These are phyloP conservation scores for Andrographis paniculata DNA, from an alignment of 305 asterid species.

Conservation along the genomic window DNA sequence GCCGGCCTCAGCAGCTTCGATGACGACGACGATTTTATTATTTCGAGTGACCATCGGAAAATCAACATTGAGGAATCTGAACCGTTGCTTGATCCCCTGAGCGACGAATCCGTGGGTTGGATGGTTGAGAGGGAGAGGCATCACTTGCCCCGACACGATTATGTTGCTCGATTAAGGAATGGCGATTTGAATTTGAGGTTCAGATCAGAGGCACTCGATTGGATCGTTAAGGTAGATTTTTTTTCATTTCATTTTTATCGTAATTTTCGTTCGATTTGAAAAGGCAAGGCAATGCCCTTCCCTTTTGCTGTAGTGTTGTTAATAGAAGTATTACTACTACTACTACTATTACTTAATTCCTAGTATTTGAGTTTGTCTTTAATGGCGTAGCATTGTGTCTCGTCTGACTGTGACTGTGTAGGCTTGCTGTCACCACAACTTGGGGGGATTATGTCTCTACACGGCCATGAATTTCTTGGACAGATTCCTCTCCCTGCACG, in stretches of 20 bases:
- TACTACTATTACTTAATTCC: neutral
- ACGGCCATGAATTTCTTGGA: slow-evolving; percentile 59
- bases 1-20: too few relatives aligned
- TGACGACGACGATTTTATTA: too few relatives aligned
- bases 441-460: slow-evolving; percentile 48
- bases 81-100: slow-evolving; percentile 25
- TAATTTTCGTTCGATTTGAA: neutral
- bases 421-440: slow-evolving; percentile 53
- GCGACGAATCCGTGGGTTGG: slow-evolving; percentile 40
- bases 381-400: neutral
- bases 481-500: slow-evolving; percentile 49
- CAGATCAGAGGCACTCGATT: slow-evolving; percentile 58
- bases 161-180: slow-evolving; percentile 43
- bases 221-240: slow-evolving; percentile 59
- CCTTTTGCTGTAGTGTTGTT: neutral
- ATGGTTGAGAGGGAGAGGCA: slow-evolving; percentile 48
- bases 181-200: slow-evolving; percentile 52
- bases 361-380: neutral
- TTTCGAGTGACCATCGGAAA: too few relatives aligned
- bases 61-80: too few relatives aligned
- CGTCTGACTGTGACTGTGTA: slow-evolving; percentile 16
- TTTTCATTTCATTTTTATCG: neutral
- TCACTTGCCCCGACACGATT: slow-evolving; percentile 48
- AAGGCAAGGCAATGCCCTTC: neutral
- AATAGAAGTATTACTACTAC: too few relatives aligned